Percentiles rank a stretch among this genome's conserved stretches.
Conservation (phyloP, 2,329 filamentous ascomycete genomes). For the Apiospora arundinis region DNA sequence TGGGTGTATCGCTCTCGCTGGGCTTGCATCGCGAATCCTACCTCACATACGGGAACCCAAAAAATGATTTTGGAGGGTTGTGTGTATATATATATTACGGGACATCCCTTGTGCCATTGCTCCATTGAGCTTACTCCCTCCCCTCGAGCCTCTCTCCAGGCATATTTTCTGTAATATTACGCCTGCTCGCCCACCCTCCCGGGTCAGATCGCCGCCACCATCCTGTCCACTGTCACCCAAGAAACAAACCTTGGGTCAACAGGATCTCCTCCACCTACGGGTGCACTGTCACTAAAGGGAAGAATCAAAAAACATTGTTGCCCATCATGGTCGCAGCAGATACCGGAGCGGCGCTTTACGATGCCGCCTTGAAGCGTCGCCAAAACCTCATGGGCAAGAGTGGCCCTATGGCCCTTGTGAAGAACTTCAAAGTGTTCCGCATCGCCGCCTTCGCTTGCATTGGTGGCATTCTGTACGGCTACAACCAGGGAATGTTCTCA, state of each 20-base stretch:
- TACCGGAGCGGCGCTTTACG: slow-evolving; percentile 45
- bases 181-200: not conserved
- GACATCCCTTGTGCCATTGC: not conserved
- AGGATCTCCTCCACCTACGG: slow-evolving; percentile 14
- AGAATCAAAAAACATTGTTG: not conserved
- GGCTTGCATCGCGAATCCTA: slow-evolving; percentile 6
- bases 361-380: slow-evolving; percentile 50
- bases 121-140: slow-evolving; percentile 7
- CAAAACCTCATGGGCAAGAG: slow-evolving; percentile 49
- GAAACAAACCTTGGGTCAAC: not conserved
- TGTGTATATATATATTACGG: slow-evolving; percentile 9
- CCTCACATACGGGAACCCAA: not conserved
- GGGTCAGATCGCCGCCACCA: not conserved
- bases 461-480: slow-evolving; percentile 69
- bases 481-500: slow-evolving; percentile 80
- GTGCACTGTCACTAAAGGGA: not conserved
- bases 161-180: not conserved
- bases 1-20: not conserved
- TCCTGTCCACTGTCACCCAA: not conserved
- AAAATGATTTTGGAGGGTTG: not conserved
- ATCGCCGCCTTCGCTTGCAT: slow-evolving; percentile 68
- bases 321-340: slow-evolving; percentile 49
- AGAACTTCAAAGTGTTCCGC: slow-evolving; percentile 66
- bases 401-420: slow-evolving; percentile 55
- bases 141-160: not conserved